Evolutionary conservation across 2,329 filamentous ascomycete genomes (phyloP).

Genomic region (Fusarium poae): DNA sequence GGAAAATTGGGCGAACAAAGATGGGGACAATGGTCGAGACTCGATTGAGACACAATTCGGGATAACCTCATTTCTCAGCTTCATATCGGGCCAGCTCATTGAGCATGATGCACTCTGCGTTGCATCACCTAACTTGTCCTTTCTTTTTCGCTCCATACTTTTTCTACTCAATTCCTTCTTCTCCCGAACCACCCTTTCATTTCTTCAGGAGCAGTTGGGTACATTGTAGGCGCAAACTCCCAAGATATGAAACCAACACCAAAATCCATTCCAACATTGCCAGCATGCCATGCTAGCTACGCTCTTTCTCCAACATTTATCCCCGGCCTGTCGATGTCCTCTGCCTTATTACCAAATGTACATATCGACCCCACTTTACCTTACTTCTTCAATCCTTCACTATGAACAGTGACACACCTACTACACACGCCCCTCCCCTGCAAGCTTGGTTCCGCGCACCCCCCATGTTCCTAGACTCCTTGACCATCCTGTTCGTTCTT

Average conservation of each 20-base stretch:
- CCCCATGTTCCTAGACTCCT: slow-evolving; percentile 28
- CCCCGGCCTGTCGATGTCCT: slow-evolving; percentile 45
- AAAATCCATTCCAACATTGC: slow-evolving; percentile 20
- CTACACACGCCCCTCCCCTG: slow-evolving; percentile 32
- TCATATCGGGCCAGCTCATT: slow-evolving; percentile 32
- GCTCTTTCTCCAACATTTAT: slow-evolving; percentile 34
- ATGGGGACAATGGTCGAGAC: slow-evolving; percentile 22
- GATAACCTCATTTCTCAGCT: slow-evolving; percentile 34
- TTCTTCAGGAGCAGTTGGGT: slow-evolving; percentile 33
- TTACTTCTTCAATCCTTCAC: slow-evolving; percentile 36
- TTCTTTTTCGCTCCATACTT: slow-evolving; percentile 25
- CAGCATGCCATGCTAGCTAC: slow-evolving; percentile 22
- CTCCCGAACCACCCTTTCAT: slow-evolving; percentile 1
- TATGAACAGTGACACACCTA: slow-evolving; percentile 20
- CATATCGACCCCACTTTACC: slow-evolving; percentile 43
- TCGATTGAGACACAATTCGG: slow-evolving; percentile 29
- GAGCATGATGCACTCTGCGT: slow-evolving; percentile 33
- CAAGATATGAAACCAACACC: slow-evolving; percentile 31
- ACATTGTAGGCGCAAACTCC: slow-evolving; percentile 14
- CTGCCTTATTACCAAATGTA: slow-evolving; percentile 50
- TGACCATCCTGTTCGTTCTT: slow-evolving; percentile 35
- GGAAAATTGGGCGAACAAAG: slow-evolving; percentile 16
- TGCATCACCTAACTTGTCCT: slow-evolving; percentile 28
- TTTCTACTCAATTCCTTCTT: slow-evolving; percentile 10
- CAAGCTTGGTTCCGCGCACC: slow-evolving; percentile 22